Evolutionary conservation across 2,329 filamentous ascomycete species (phyloP), one percentile per base, ranked within the genome.

Genomic region (Cercospora sp.): DNA sequence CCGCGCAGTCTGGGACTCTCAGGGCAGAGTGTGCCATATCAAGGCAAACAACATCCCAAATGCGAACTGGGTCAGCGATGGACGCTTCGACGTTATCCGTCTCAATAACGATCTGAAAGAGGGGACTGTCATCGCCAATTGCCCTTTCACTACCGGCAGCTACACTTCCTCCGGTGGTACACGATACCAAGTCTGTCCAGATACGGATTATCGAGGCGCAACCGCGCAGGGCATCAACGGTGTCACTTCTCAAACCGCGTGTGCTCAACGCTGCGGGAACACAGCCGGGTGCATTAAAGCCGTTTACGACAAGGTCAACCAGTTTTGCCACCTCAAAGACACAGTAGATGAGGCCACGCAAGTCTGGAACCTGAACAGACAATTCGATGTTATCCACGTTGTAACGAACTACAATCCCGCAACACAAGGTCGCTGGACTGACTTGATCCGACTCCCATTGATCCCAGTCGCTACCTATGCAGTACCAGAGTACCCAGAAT

Each of bases 381-480:
- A 60, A 48, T 67, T 55, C 18, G 61, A 64, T 39, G 55, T 42
- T 18, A 60, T 67, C 5, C 51, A 42, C 31, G 26, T 63, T 16
- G 23, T 63, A 6, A 42, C 28, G 16, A 48, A 12, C 12, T 60
- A 48, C 16, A 63, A 62, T 36, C 26, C 62, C 20, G 67, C 48
- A 16, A 63, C 48, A 2, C 58, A 63, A 36, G 68, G 62, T 18
- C 51, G 60, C n/a, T 69, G 68, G 68, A 58, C 57, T 18, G 51
- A 62, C 16, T 23, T 68, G 9, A 57, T 69, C 23, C 53, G 57
- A 7, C 60, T 69, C 8, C 67, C 64, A 16, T 42, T 69, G 18
- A 60, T 67, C 9, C 67, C 67, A n/a, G 67, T 65, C n/a, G 67
- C 60, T 1, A 57, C 61, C 3, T 69, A 67, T 58, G 57, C 63